Base-by-base conservation (phyloP, 371 early-diverging fungal genomes). In the Mortierella sp. region DNA sequence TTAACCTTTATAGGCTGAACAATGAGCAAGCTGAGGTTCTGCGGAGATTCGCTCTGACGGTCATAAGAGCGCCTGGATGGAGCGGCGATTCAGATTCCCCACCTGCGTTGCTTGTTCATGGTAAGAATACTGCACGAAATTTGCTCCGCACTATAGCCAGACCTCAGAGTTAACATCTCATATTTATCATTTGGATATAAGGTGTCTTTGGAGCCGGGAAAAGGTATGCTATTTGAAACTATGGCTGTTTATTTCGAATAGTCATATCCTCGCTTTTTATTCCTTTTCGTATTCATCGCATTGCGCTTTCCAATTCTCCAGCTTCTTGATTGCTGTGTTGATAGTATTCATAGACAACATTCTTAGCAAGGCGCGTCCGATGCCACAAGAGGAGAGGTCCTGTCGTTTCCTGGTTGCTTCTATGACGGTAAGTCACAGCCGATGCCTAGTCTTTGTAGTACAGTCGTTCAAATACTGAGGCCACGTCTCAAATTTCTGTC, bases 121-220 rank as follows among this genome's bases (percentile, higher is more conserved):
- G 90, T 50, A 89, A n/a, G 60, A 14, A 37, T n/a, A 37, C 9
- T 14, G 37, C 14, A 11, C 23, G 6, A 6, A 16, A 28, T 7
- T 1, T 55, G 26, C 18, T n/a, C 28, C 12, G 19, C 26, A 21
- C 53, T 53, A 26, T 14, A 5, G 9, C 37, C 37, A 37, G 9
- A 37, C 37, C 9, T 3, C 37, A 37, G 9, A 37, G 9, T 9
- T 37, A 9, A 37, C 37, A 3, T 5, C 9, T 37, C 37, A 3
- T 37, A 9, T 9, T 37, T 9, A 37, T 37, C 3, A 37, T 5
- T 9, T 1, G 14, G 16, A 57, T 7, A 16, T 11, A 50, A 75
- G 91, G 85, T 80, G 92, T 93, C 3, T 94, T 92, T 81, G 94
- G 94, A 7, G 90, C 94, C 0, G 93, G 94, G 26, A 94, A 94